These are phyloP conservation scores for Blepharisma stoltei DNA, from an alignment of 73 alveolate genomes.

Conservation along the genomic window DNA sequence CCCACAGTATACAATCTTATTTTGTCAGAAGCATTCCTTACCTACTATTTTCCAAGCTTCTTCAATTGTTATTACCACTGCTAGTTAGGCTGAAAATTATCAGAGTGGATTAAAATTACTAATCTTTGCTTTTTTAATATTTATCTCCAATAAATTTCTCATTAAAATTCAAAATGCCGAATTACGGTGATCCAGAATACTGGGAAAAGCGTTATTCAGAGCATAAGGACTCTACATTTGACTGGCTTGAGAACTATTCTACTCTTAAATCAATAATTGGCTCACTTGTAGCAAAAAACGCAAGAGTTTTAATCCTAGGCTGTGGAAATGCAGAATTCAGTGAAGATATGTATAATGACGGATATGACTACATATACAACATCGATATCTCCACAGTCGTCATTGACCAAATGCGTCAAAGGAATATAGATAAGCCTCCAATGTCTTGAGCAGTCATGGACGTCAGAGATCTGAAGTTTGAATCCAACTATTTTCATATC, in stretches of 20 bases:
- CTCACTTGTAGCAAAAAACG: not conserved
- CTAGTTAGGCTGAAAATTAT: too few relatives aligned
- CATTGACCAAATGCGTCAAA: constrained; percentile 34
- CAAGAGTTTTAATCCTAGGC: constrained; percentile 35
- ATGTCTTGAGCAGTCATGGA: constrained; percentile 82
- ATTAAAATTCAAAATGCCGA: constrained; percentile 59
- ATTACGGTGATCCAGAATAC: constrained; percentile 77
- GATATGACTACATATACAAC: constrained; percentile 28
- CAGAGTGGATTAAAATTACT: too few relatives aligned
- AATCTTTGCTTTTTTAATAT: too few relatives aligned
- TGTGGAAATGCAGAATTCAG: constrained; percentile 40
- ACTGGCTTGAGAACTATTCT: constrained; percentile 76
- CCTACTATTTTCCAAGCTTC: too few relatives aligned
- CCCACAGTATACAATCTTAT: not conserved
- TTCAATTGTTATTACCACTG: too few relatives aligned
- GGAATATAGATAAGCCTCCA: constrained; percentile 41
- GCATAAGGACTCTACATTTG: constrained; percentile 61
- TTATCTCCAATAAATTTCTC: too few relatives aligned
- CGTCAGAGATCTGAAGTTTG: constrained; percentile 58
- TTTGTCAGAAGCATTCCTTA: too few relatives aligned
- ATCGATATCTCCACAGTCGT: constrained; percentile 38
- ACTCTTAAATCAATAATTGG: too few relatives aligned
- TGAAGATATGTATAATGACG: constrained; percentile 40
- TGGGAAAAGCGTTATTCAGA: constrained; percentile 74
- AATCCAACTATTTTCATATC: constrained; percentile 46